These are phyloP conservation scores for Backusella westeae DNA, from an alignment of 192 early-diverging fungal species.

Conservation along the genomic window DNA sequence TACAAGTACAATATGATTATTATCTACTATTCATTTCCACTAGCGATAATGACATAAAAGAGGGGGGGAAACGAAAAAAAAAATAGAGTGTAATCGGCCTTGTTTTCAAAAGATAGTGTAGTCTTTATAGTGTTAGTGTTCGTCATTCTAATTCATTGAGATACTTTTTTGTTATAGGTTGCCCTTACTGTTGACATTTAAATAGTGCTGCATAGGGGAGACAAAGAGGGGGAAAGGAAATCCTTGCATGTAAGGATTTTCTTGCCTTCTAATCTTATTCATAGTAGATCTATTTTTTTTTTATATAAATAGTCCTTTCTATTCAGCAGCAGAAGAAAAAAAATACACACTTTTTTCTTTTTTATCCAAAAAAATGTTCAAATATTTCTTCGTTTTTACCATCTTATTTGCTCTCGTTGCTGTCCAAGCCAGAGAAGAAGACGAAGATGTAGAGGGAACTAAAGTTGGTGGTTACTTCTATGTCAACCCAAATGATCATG, in stretches of 20 bases:
- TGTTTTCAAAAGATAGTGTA: neutral
- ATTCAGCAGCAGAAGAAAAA: neutral
- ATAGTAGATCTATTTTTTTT: neutral
- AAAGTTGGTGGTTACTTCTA: conserved; percentile 1
- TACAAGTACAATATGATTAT: neutral
- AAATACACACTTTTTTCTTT: neutral
- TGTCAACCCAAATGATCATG: neutral
- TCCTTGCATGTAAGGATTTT: neutral
- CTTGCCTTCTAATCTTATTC: neutral
- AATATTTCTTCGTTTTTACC: neutral
- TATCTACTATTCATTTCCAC: neutral
- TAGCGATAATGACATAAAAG: neutral
- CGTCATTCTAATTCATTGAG: conserved; percentile 1
- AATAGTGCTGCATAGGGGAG: conserved; percentile 1
- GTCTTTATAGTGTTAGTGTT: neutral
- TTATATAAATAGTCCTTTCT: neutral
- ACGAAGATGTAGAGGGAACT: neutral
- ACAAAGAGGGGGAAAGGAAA: neutral
- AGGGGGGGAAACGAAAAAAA: neutral
- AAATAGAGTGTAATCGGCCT: neutral
- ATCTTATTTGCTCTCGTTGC: neutral
- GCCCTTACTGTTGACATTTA: neutral
- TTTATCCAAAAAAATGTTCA: neutral
- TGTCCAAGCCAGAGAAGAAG: neutral
- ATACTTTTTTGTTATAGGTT: neutral